Evolutionary conservation across 2,329 filamentous ascomycete genomes (phyloP), one percentile per base, ranked within the genome.

Genomic region (Arthrobotrys sphaeroides): DNA sequence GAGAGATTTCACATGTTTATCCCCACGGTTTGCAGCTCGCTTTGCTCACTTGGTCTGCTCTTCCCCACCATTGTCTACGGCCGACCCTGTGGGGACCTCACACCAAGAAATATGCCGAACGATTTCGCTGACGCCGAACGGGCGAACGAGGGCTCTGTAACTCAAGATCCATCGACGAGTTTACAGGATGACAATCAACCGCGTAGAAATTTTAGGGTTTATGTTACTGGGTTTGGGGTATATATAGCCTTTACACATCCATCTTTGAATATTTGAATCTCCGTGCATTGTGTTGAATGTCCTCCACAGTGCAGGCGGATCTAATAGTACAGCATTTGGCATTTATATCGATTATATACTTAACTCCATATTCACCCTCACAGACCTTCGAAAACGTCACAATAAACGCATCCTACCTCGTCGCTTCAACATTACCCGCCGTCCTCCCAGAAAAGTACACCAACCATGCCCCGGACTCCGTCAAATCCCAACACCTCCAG

Each of bases 161-260:
- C 42, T 6, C 40, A 40, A 28, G 36, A 33, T 3, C 40, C 45
- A 12, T 18, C 68, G n/a, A 49, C 18, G 31, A 51, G 22, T 31
- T 40, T 53, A 22, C 45, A 72, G 28, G 6, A 62, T 33, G 62
- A 67, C 36, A 40, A 74, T 53, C 53, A 68, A 59, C 43, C 70
- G 7, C 72, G 69, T 51, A 59, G 72, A 22, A 31, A 69, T 16
- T 75, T 75, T 57, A 75, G 69, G 47, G 72, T 75, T 18, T 75
- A 75, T 42, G 57, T 75, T 18, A 75, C 72, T 10, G 72, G 72
- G 26, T 75, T 75, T 38, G 64, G 64, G 26, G 72, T 75, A 68
- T 13, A 55, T 55, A 12, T 12, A 33, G 12, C 22, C 22, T 28
- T 33, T 64, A 2, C 28, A 60, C 16, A 24, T 13, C 6, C 36